Base-by-base conservation (phyloP, 768 basidiomycete species). In the Saitozyma podzolica region DNA sequence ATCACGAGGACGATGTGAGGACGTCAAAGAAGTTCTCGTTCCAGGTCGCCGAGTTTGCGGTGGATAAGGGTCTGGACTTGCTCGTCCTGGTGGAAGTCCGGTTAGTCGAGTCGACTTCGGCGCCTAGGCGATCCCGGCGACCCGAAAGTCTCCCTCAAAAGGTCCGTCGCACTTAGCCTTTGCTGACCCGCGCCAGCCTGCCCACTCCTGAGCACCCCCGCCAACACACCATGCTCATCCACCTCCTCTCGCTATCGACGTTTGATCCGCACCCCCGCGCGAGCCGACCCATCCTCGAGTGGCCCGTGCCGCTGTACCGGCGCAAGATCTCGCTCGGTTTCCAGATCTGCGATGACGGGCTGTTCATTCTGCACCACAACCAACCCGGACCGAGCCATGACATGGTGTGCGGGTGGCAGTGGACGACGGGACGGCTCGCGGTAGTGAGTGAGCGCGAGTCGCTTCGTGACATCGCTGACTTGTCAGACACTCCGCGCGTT, bases 11-110 rank as follows among this genome's bases (percentile, higher is more conserved):
- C 41, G 64, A 62, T 52, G 54, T 69, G 8, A 56, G 66, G 43
- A 54, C 42, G 45, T 52, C 58, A 7, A 66, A 73, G 40, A 64
- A 45, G 41, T 69, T 72, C 49, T 60, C 54, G n/a, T 75, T 77
- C 50, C 64, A 65, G 19, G 67, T 79, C 19, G 59, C 70, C 14
- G 78, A 79, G 40, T 73, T 79, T 54, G 72, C 78, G 6, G 75
- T 77, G 39, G 78, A 79, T 69, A 76, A 76, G 8, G 78, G 78
- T 17, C 67, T 68, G 50, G 75, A 79, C 56, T 50, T 79, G 42
- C 70, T 76, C 37, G 70, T 77, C 11, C 61, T 73, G 0, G 76
- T 73, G 4, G 68, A 77, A 57, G 54, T 71, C 39, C 62, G 51
- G 77, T 77, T 37, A 65, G 76, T 67, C 20, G 9, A 41, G 37